Percentiles rank a stretch among this genome's conserved stretches.
Conservation (phyloP, 2,329 filamentous ascomycete genomes). For the Ilyonectria sp. region DNA sequence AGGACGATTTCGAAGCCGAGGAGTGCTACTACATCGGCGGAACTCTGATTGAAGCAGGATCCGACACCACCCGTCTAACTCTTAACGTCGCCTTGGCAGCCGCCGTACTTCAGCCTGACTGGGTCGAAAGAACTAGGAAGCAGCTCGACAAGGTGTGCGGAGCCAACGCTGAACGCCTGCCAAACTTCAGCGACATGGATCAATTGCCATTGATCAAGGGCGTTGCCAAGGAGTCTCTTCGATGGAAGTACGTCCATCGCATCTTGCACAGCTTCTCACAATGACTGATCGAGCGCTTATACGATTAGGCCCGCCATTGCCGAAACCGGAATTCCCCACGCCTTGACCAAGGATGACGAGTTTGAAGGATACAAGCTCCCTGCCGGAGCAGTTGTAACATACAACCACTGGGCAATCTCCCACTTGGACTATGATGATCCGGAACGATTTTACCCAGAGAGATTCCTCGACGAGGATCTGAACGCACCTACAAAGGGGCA, state of each 20-base stretch:
- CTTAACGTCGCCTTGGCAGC: background rate
- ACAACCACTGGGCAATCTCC: constrained; percentile 12
- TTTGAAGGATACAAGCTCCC: constrained; percentile 13
- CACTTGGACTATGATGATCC: background rate
- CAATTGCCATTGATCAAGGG: background rate
- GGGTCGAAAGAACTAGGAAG: background rate
- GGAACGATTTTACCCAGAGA: constrained; percentile 2
- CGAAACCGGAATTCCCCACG: background rate
- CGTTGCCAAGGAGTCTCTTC: background rate
- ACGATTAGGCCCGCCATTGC: background rate
- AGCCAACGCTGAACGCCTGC: background rate
- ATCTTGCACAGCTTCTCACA: no score
- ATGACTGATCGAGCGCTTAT: no score
- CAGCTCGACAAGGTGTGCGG: background rate
- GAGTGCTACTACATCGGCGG: background rate
- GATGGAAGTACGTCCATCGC: background rate
- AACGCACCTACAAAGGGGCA: background rate
- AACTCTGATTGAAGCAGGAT: background rate
- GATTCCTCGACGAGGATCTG: background rate
- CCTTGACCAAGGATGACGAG: constrained; percentile 1
- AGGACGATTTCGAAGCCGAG: background rate
- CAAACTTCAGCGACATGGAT: background rate
- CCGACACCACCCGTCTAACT: background rate
- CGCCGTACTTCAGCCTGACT: background rate
- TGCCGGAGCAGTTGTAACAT: constrained; percentile 11